Evolutionary conservation across 768 basidiomycete species (phyloP), one percentile per base, ranked within the genome.

Genomic region (Lactarius indigo): DNA sequence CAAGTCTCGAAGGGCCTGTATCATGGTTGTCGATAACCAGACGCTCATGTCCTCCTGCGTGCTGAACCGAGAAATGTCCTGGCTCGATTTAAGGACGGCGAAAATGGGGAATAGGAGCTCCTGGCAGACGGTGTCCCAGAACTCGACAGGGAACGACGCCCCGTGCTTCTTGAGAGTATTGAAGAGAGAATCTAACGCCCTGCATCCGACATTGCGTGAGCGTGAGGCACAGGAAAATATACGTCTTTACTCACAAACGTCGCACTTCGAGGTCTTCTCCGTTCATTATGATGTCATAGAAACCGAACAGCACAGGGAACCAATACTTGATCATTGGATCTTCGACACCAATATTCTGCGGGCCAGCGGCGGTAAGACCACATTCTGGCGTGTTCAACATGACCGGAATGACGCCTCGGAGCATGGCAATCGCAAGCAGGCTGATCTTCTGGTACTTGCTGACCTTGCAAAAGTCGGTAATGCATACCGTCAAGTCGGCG

Each of bases 281-380:
- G 68, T 97, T 98, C 96, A 99, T 98, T 75, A 99, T 96, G 63
- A 99, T 96, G 76, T 98, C 97, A 77, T 96, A 98, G 80, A 98
- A 98, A n/a, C 92, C 91, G 74, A 98, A 96, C 42, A 98, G 81
- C 2, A 94, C 87, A 0, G 97, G 97, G 80, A 92, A 95, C 97
- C 97, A 99, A 77, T 89, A 98, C 72, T 88, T 90, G 78, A 98
- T 90, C 92, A 95, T 96, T 33, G 85, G 87, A 68, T 97, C 96
- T 66, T 92, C 90, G 71, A 81, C 81, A 0, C 79, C 75, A 58
- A 76, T 75, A 47, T 78, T 78, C 23, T 72, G 63, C n/a, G 76
- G 70, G 50, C 73, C 77, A 30, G 73, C 72, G 47, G 75, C 73
- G n/a, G 75, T 72, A 20, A 81, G 75, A 30, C 78, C 75, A 68